Evolutionary conservation across 2,329 filamentous ascomycete genomes (phyloP).

Genomic region (Acephala macrosclerotiorum): DNA sequence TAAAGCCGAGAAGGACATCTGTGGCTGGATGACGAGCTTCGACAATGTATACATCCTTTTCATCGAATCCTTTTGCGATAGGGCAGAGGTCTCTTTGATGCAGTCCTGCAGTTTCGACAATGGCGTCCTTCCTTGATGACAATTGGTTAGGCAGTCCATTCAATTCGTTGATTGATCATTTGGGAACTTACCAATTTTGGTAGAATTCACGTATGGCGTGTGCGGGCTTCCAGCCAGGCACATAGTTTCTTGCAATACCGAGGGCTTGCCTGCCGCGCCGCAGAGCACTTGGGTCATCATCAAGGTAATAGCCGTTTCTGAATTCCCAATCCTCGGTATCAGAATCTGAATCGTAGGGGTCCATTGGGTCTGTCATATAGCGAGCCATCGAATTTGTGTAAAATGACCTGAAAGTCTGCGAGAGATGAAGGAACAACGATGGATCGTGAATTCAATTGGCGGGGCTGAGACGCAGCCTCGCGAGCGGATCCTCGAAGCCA

Average conservation of each 20-base stretch:
- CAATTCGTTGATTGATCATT: background rate
- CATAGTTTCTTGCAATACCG: background rate
- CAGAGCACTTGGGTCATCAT: background rate
- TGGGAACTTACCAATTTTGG: background rate
- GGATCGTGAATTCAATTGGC: too few relatives aligned
- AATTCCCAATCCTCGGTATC: background rate
- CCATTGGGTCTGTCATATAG: background rate
- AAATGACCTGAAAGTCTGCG: too few relatives aligned
- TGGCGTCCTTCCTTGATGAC: background rate
- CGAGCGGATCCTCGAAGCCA: too few relatives aligned
- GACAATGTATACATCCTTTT: background rate
- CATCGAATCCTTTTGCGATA: background rate
- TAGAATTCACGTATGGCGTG: background rate
- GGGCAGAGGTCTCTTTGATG: background rate
- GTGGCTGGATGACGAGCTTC: background rate
- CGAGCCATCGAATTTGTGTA: background rate
- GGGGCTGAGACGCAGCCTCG: too few relatives aligned
- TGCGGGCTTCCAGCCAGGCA: background rate
- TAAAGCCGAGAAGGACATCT: conserved; percentile 33
- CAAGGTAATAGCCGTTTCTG: background rate
- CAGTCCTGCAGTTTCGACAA: background rate
- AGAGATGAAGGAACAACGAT: too few relatives aligned
- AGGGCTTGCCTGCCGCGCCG: background rate
- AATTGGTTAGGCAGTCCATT: background rate
- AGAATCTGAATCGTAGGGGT: background rate